Conservation (phyloP, 768 basidiomycete genomes). For the Boletus pseudopeckii region DNA sequence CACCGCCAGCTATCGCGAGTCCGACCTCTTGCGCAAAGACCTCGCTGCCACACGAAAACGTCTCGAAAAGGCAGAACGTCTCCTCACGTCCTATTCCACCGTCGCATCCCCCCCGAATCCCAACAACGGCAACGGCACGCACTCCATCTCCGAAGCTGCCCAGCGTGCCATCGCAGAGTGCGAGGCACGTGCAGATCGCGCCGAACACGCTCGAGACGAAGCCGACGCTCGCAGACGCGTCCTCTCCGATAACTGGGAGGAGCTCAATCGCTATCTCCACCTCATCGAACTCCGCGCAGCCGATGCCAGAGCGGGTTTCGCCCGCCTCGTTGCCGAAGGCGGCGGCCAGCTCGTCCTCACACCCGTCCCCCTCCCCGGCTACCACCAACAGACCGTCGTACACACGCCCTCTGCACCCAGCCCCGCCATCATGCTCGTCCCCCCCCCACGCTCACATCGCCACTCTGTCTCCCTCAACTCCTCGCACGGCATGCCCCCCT, state of each 20-base stretch:
- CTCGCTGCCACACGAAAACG: constrained; percentile 40
- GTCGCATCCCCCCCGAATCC: constrained; percentile 6
- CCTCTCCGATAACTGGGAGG: constrained; percentile 47
- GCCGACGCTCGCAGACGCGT: constrained; percentile 45
- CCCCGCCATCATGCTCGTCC: constrained; percentile 29
- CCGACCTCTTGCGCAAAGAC: constrained; percentile 49
- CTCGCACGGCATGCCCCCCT: constrained; percentile 32
- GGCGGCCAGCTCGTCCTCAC: constrained; percentile 43
- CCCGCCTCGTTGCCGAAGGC: constrained; percentile 42
- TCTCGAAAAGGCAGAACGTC: constrained; percentile 54
- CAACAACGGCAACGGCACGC: constrained; percentile 9
- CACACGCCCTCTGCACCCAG: constrained; percentile 21
- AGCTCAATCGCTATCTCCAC: constrained; percentile 47
- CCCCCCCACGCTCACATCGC: constrained; percentile 23
- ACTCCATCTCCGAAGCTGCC: constrained; percentile 29
- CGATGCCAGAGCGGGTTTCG: constrained; percentile 49
- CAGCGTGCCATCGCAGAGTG: constrained; percentile 41
- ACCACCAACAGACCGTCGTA: background rate
- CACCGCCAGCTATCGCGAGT: constrained; percentile 49
- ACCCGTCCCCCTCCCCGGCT: constrained; percentile 30
- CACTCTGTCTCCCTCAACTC: constrained; percentile 25
- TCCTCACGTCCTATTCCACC: constrained; percentile 30
- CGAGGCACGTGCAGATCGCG: constrained; percentile 48
- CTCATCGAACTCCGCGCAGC: constrained; percentile 42
- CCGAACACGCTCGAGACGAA: constrained; percentile 55